These are phyloP conservation scores for Lasiodiplodia citricola DNA, from an alignment of 2,329 filamentous ascomycete species.

Conservation along the genomic window DNA sequence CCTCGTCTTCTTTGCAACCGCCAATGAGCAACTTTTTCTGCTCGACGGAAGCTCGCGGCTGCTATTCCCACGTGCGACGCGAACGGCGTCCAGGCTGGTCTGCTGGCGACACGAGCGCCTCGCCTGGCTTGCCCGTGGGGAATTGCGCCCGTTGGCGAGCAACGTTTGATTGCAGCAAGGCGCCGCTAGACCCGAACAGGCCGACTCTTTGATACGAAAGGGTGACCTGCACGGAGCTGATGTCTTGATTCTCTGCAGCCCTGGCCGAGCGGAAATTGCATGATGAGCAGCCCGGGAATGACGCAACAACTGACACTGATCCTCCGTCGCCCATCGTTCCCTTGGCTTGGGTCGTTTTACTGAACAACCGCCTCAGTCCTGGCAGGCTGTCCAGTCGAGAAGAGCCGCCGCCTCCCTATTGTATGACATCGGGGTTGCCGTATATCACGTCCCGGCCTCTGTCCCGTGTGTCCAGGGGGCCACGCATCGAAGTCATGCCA, in stretches of 20 bases:
- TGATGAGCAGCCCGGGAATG: not conserved
- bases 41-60: conserved; percentile 10
- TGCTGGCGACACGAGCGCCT: conserved; percentile 16
- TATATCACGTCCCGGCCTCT: conserved; percentile 13
- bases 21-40: not conserved
- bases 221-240: conserved; percentile 3
- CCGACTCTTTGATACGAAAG: conserved; percentile 16
- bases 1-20: not conserved
- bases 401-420: not conserved
- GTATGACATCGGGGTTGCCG: not conserved
- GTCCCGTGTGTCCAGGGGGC: conserved; percentile 12
- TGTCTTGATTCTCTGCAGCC: conserved; percentile 6
- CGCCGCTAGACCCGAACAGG: conserved; percentile 7
- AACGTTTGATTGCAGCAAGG: conserved; percentile 12
- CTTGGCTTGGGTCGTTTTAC: not conserved
- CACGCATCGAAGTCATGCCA: conserved; percentile 1
- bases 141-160: not conserved
- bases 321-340: not conserved
- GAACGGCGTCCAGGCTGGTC: conserved; percentile 4
- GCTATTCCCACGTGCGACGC: conserved; percentile 12
- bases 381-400: not conserved
- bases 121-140: conserved; percentile 8
- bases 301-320: not conserved
- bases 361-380: not conserved
- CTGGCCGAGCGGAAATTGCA: conserved; percentile 1